Conservation (phyloP, 2,329 filamentous ascomycete genomes). For the Exutisphaerella laricina region DNA sequence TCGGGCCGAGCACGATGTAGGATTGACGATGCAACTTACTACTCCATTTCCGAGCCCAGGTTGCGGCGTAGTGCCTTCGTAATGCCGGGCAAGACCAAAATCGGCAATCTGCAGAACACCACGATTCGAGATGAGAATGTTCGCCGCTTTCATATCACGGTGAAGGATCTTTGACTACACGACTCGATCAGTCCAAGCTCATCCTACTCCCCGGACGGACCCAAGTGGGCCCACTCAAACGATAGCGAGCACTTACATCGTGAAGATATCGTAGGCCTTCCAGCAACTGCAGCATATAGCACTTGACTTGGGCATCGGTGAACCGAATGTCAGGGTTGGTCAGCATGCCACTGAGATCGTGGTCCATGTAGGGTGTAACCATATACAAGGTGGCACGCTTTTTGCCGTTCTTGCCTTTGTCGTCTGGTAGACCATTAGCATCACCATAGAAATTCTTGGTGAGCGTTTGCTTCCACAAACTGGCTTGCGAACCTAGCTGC, state of each 20-base stretch:
- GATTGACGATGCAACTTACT: not conserved
- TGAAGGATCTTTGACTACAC: conserved; percentile 67
- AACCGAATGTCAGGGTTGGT: conserved; percentile 90
- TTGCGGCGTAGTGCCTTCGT: conserved; percentile 75
- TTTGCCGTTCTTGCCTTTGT: conserved; percentile 39
- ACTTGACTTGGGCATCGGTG: conserved; percentile 89
- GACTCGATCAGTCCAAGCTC: not conserved
- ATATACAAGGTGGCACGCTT: conserved; percentile 86
- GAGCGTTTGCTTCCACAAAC: conserved; percentile 2
- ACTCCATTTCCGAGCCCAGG: conserved; percentile 71
- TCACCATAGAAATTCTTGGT: conserved; percentile 5
- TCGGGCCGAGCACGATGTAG: not conserved
- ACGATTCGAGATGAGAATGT: conserved; percentile 89
- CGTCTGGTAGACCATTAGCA: conserved; percentile 21
- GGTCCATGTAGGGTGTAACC: conserved; percentile 98
- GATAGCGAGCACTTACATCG: conserved; percentile 46
- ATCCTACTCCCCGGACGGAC: too few relatives aligned
- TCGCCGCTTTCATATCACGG: conserved; percentile 98
- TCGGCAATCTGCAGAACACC: conserved; percentile 95
- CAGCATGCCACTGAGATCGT: conserved; percentile 93
- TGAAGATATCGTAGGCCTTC: conserved; percentile 88
- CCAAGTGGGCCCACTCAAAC: too few relatives aligned
- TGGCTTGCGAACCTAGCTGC: conserved; percentile 57
- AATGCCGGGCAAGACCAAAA: conserved; percentile 90
- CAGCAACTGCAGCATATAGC: conserved; percentile 90